A percentile compares a stretch with the other conserved stretches of the same genome.
phyloP scores from a whole-genome alignment of 208 protist species.

The Porcisia hertigi region DNA sequence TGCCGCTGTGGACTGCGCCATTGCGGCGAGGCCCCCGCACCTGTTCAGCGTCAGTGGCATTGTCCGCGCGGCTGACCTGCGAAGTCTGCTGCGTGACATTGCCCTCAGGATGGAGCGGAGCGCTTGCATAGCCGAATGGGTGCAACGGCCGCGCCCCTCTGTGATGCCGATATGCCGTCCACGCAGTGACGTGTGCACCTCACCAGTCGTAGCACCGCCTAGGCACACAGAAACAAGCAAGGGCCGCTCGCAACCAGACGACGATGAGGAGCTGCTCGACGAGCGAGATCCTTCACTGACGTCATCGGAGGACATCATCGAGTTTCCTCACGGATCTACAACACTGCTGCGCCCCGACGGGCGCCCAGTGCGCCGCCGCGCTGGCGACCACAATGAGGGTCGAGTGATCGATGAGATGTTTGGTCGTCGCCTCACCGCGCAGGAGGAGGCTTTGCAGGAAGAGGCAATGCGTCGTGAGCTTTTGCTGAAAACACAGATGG shows the following conservation, averaged over 20 bases:
- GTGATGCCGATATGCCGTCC: background rate
- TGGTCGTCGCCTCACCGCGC: constrained; percentile 7
- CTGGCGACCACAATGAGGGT: constrained; percentile 6
- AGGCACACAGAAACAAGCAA: constrained; percentile 5
- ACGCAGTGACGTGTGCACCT: background rate
- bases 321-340: constrained; percentile 48
- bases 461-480: constrained; percentile 46
- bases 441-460: constrained; percentile 35
- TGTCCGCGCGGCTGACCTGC: constrained; percentile 39
- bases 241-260: constrained; percentile 5
- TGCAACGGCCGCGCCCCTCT: constrained; percentile 5
- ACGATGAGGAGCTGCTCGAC: constrained; percentile 27
- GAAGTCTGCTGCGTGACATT: constrained; percentile 40
- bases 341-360: constrained; percentile 37
- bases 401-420: constrained; percentile 22
- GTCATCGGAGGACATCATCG: constrained; percentile 43
- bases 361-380: constrained; percentile 24
- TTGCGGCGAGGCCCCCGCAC: constrained; percentile 33
- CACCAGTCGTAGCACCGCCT: constrained; percentile 3
- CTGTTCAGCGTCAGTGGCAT: constrained; percentile 48
- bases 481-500: constrained; percentile 47
- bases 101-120: constrained; percentile 43
- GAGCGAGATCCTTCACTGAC: constrained; percentile 7
- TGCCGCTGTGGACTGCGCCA: constrained; percentile 34
- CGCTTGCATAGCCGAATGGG: constrained; percentile 48